Base-by-base conservation (phyloP, 2,329 filamentous ascomycete genomes). In the Aspergillus fructus region DNA sequence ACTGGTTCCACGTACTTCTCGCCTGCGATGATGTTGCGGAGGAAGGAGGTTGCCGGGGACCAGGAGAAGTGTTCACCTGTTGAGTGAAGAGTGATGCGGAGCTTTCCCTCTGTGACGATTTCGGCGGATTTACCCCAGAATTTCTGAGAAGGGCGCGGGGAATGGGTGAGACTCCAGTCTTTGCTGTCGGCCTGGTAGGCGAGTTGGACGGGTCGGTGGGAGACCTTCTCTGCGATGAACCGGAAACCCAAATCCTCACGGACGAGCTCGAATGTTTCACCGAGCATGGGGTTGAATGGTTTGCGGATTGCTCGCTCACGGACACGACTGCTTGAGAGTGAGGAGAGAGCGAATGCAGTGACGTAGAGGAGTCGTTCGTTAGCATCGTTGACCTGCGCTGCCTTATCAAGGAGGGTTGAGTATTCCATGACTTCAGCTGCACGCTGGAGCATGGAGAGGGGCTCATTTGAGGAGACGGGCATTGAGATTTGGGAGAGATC, bases 51-150 rank as follows among this genome's bases (percentile, higher is more conserved):
- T 1, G 93, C 91, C 17, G 91, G 83, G 46, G 84, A 89, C 91
- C 92, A 99, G 65, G 88, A 93, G 77, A 93, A 99, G 59, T 86
- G 83, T 71, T 97, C 93, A 54, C 91, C 89, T 1, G 80, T 84
- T 2, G 83, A 82, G 70, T 94, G 87, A 27, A 99, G 78, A 40
- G 87, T 85, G 40, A 97, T 81, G 49, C 93, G 85, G 3, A 91
- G 87, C 24, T 91, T 89, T 2, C 94, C 94, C 54, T 97, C 93
- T 0, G 92, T 97, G 59, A 90, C 94, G 61, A 99, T 86, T 74
- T 99, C 94, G 3, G 91, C 91, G 54, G 89, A 93, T 79, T 97
- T 97, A 55, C 94, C 94, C 94, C 94, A 97, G 78, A 99, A 99
- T 71, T 97, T 97, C 71, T 99, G 93, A 21, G 89, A 89, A 0